Base-by-base conservation (phyloP, 1,284 basidiomycete species). In the Phellinidium pouzarii region DNA sequence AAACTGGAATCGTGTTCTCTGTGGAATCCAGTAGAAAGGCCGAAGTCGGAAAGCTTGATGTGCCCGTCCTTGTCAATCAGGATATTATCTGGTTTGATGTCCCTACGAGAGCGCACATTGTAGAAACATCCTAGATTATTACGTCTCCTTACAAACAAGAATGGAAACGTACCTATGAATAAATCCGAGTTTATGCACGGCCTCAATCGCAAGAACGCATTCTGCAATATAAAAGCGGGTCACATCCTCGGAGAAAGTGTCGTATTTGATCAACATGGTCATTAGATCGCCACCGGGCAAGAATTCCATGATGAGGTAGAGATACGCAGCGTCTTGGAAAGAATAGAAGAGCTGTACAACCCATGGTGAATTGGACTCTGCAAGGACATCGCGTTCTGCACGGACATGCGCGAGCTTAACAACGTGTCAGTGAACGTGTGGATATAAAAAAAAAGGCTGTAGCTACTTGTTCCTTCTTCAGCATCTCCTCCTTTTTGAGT, bases 201-300 rank as follows among this genome's bases (percentile, higher is more conserved):
- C 95, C 68, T 99, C 95, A 57, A 99, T 94, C 19, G 95, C 95
- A 29, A 99, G 77, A 52, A 98, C 93, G 67, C 94, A 97, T 71
- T 99, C 95, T 40, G 95, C 95, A 83, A 99, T 97, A 71, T 99
- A 99, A 73, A 99, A 99, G 53, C 96, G 85, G 29, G 94, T 96
- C 36, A 99, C 95, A 66, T 99, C 95, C 68, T 99, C 95, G 7
- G 91, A 93, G 71, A 99, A 99, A 1, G 95, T 92, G 68, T 99
- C 95, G 70, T 99, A 98, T 71, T 98, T 98, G 86, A 99, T 99
- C 59, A 99, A 76, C 95, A 98, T 99, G 34, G 87, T 89, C 95
- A 99, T 98, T 57, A 99, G 75, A 69, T 99, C 95, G 20, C 95
- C 95, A 43, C 95, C 95, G 26, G 95, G 94, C 51, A 99, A 76